Conservation (phyloP, 805 yeast species). For the Ogataea pini region DNA sequence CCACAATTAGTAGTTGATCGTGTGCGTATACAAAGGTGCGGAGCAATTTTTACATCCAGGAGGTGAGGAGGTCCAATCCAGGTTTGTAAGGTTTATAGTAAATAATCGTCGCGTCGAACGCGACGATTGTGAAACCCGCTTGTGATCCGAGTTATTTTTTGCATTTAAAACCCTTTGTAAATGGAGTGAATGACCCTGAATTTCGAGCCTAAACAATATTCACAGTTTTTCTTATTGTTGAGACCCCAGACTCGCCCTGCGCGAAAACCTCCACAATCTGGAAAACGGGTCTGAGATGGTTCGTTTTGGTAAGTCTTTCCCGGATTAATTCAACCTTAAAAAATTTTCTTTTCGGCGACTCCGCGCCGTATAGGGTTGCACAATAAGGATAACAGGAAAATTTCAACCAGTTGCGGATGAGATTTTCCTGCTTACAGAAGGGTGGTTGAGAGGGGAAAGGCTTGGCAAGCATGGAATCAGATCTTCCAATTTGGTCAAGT, state of each 20-base stretch:
- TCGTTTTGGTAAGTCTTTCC: neutral
- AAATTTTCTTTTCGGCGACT: slow-evolving; percentile 3
- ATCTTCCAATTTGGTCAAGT: neutral
- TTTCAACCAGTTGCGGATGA: neutral
- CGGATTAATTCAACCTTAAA: neutral
- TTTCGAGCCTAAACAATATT: neutral
- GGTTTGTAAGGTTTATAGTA: neutral
- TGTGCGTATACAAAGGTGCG: neutral
- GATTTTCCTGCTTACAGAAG: neutral
- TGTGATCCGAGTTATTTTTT: no score
- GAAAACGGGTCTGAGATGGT: slow-evolving; percentile 4
- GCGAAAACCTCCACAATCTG: neutral
- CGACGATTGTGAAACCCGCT: neutral
- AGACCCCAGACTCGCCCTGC: slow-evolving; percentile 7
- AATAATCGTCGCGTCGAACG: neutral
- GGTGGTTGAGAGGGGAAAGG: neutral
- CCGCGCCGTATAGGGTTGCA: neutral
- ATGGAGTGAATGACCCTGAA: slow-evolving; percentile 8
- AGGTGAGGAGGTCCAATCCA: neutral
- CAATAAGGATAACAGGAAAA: neutral
- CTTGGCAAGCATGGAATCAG: no score
- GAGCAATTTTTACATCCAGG: neutral
- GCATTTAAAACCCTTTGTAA: neutral
- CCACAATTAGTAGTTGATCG: neutral
- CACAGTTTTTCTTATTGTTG: neutral